Percentiles rank a stretch among this genome's conserved stretches.
Conservation (phyloP, 768 basidiomycete species). For the Lactarius sp. region DNA sequence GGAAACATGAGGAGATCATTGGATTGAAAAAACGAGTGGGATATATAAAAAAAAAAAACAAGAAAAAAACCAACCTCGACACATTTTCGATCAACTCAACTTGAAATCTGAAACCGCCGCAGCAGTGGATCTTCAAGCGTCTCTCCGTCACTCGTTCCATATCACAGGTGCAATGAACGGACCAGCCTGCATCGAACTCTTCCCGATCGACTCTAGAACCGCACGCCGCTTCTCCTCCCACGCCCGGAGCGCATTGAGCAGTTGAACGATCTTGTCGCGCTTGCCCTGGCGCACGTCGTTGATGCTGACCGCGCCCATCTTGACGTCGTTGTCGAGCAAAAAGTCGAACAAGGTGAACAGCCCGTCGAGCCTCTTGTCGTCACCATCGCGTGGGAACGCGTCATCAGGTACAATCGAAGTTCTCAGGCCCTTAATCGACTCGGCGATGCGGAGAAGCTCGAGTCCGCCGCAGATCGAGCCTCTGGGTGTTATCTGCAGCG, state of each 20-base stretch:
- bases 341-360: conserved; percentile 90
- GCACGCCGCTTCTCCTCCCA: conserved; percentile 77
- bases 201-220: conserved; percentile 49
- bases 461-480: conserved; percentile 59
- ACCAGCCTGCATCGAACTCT: conserved; percentile 28
- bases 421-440: conserved; percentile 64
- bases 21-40: neutral
- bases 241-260: conserved; percentile 66
- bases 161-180: conserved; percentile 28
- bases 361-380: conserved; percentile 81
- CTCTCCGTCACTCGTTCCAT: neutral
- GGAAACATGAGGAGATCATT: neutral
- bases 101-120: neutral
- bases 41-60: neutral
- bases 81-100: neutral
- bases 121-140: too few relatives aligned
- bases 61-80: neutral
- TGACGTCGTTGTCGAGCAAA: conserved; percentile 85
- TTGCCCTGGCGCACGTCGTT: conserved; percentile 87
- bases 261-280: conserved; percentile 72
- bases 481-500: conserved; percentile 50
- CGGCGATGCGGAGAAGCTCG: conserved; percentile 78
- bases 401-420: conserved; percentile 73
- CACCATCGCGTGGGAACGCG: conserved; percentile 62
- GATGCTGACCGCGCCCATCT: conserved; percentile 88